A percentile compares a stretch with the other conserved stretches of the same genome.
Evolutionary conservation across 495 filamentous ascomycete genomes (phyloP).

Genomic region (Podospora australis): DNA sequence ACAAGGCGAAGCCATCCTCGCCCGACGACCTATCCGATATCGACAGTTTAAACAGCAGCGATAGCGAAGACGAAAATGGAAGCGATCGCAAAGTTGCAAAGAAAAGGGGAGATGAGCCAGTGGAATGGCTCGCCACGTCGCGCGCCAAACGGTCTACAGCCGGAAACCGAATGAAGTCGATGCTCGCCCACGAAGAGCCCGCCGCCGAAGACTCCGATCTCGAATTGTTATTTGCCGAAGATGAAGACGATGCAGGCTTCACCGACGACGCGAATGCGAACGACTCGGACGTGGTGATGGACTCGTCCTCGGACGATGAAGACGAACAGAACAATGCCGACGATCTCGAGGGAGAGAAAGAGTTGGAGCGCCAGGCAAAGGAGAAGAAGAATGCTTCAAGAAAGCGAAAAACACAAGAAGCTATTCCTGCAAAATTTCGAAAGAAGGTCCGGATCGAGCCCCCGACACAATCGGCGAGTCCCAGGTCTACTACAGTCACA

Average conservation of each 20-base stretch:
- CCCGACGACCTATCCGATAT: conserved; percentile 22
- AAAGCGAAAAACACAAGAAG: conserved; percentile 72
- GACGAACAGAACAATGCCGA: conserved; percentile 67
- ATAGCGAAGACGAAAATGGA: conserved; percentile 23
- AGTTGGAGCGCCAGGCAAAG: conserved; percentile 55
- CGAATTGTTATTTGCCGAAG: conserved; percentile 75
- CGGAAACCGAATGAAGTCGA: conserved; percentile 73
- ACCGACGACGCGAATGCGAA: conserved; percentile 61
- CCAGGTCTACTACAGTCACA: conserved; percentile 35
- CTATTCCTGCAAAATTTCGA: conserved; percentile 45
- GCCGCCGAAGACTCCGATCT: conserved; percentile 55
- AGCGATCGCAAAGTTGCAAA: conserved; percentile 3
- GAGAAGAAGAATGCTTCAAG: conserved; percentile 43
- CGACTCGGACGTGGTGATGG: conserved; percentile 69
- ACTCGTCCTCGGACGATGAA: conserved; percentile 76
- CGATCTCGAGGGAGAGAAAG: conserved; percentile 61
- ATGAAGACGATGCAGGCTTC: conserved; percentile 80
- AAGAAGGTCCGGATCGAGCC: conserved; percentile 52
- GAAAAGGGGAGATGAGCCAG: conserved; percentile 16
- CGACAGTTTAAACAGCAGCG: conserved; percentile 14
- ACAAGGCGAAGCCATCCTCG: conserved; percentile 18
- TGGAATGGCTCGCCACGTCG: conserved; percentile 72
- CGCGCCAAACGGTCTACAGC: conserved; percentile 79
- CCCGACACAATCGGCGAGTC: conserved; percentile 37
- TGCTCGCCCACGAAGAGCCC: conserved; percentile 70